Conservation (phyloP, 2,329 filamentous ascomycete genomes). For the Exophiala phaeomuriformis region DNA sequence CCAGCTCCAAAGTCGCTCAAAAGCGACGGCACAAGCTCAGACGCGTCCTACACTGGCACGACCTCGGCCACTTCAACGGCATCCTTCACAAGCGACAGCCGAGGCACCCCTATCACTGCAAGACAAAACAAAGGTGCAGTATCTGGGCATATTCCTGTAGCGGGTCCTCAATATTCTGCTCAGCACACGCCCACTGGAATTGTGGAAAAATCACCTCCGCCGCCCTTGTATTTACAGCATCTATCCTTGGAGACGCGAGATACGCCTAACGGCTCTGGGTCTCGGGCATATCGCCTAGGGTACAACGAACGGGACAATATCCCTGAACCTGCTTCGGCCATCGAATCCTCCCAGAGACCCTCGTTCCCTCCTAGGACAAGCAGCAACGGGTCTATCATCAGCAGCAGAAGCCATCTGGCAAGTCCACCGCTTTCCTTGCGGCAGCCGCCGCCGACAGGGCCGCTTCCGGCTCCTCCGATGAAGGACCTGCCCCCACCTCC, state of each 20-base stretch:
- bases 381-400: conserved; percentile 20
- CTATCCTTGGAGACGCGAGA: conserved; percentile 38
- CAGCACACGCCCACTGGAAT: conserved; percentile 25
- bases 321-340: conserved; percentile 34
- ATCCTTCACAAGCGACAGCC: conserved; percentile 36
- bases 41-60: conserved; percentile 25
- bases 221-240: conserved; percentile 38
- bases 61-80: conserved; percentile 24
- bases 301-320: conserved; percentile 25
- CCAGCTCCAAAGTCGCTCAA: conserved; percentile 71
- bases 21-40: conserved; percentile 39
- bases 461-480: conserved; percentile 52
- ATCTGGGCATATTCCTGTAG: conserved; percentile 64
- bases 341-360: conserved; percentile 35
- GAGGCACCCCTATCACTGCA: conserved; percentile 23
- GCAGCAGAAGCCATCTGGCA: conserved; percentile 29
- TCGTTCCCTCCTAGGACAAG: conserved; percentile 38
- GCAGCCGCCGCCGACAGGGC: conserved; percentile 50
- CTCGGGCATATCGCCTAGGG: conserved; percentile 19
- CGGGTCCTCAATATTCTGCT: conserved; percentile 33
- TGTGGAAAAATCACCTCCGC: conserved; percentile 30
- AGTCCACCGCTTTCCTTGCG: conserved; percentile 60
- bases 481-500: conserved; percentile 25
- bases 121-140: conserved; percentile 52
- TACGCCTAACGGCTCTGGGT: conserved; percentile 29